Base-by-base conservation (phyloP, 1,284 basidiomycete genomes). In the Leccinum angustisporum region DNA sequence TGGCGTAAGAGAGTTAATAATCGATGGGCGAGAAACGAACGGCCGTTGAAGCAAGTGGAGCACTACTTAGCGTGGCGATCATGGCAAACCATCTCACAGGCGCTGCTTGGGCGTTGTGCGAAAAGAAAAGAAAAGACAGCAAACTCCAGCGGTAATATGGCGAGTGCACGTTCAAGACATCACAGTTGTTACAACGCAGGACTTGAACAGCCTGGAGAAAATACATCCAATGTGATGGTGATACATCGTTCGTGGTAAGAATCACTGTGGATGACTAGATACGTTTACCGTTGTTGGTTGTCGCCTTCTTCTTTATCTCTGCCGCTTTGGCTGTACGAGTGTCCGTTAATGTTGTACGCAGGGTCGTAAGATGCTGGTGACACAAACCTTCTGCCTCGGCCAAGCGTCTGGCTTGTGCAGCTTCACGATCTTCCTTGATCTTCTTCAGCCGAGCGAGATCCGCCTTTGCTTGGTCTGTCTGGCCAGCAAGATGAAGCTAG, bases 361-460 rank as follows among this genome's bases (percentile, higher is more conserved):
- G 16, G 9, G 16, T 38, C 8, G 31, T 18, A 13, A 38, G 27
- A 25, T n/a, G 21, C 6, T 2, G 38, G 43, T 52, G 33, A 38
- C 54, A 71, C 80, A 33, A 57, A 91, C 91, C 91, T 70, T 93
- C 92, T 13, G 87, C 82, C 72, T 95, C 94, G 1, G 93, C 93
- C 77, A 91, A 86, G 60, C 94, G 81, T 80, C 90, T 92, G 3
- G 91, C 91, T 55, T 87, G 87, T 6, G 94, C 94, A 43, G 86
- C 88, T 65, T 95, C 94, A 60, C 95, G 88, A 64, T 95, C 91
- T 61, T 86, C 86, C 65, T 86, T 85, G 70, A 97, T 92, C 84
- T 89, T 91, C 56, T 86, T 86, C n/a, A 97, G 84, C 59, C 95
- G 86, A 18, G 90, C 86, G 52, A 97, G 85, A 76, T 97, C 95